A percentile compares a stretch with the other conserved stretches of the same genome.
Evolutionary conservation across 75 land plant species (phyloP).

Genomic region (Ceratopteris richardii): DNA sequence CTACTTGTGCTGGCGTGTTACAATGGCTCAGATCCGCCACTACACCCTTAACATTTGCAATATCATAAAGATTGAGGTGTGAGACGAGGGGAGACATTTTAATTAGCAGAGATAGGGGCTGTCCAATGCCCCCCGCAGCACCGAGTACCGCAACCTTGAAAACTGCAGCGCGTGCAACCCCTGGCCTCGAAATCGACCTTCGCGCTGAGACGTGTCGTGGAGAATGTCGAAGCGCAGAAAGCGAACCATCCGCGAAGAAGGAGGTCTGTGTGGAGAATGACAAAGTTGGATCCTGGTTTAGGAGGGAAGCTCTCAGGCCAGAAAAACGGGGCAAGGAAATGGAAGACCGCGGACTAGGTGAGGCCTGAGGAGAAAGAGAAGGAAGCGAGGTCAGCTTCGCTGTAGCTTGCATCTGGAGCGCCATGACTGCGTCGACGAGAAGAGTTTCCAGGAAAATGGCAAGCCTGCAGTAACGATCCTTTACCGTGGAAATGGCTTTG

Average conservation of each 20-base stretch:
- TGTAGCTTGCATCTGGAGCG: too few relatives aligned
- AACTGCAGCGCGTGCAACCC: constrained; percentile 46
- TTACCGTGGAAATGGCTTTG: too few relatives aligned
- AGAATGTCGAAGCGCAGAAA: background rate
- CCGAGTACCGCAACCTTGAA: constrained; percentile 81
- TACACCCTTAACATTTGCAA: constrained; percentile 85
- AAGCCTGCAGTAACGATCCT: too few relatives aligned
- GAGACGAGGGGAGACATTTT: constrained; percentile 85
- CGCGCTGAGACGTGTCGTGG: background rate
- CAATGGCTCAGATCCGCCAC: constrained; percentile 89
- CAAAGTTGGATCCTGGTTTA: background rate
- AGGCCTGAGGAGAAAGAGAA: too few relatives aligned
- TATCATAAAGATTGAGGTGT: constrained; percentile 67
- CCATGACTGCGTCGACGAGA: too few relatives aligned
- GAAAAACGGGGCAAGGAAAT: background rate
- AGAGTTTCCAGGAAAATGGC: too few relatives aligned
- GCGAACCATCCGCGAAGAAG: too few relatives aligned
- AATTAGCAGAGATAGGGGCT: constrained; percentile 62
- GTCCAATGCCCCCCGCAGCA: constrained; percentile 91
- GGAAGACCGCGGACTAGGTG: too few relatives aligned
- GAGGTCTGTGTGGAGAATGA: too few relatives aligned
- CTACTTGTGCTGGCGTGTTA: constrained; percentile 74
- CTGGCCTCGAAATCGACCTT: background rate
- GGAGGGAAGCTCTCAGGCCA: background rate
- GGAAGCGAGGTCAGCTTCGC: too few relatives aligned